phyloP scores from a whole-genome alignment of 768 basidiomycete species.

The Pleurotus ostreatus region DNA sequence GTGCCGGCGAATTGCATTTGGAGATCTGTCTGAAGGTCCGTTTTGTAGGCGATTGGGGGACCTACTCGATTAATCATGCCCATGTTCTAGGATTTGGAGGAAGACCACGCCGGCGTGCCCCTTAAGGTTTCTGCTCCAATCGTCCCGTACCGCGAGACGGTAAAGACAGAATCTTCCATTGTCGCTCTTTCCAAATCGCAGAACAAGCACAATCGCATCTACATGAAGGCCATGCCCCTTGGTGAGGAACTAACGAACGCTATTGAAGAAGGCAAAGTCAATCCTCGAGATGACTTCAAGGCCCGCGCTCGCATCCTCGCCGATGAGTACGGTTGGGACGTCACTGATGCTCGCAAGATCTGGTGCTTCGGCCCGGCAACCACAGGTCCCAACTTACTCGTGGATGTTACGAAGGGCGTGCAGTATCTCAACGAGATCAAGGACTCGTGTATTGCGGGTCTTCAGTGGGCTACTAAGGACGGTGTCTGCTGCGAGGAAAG shows the following conservation, averaged over 20 bases:
- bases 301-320: constrained; percentile 91
- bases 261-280: constrained; percentile 85
- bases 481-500: constrained; percentile 95
- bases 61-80: constrained; percentile 6
- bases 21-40: constrained; percentile 97
- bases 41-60: neutral
- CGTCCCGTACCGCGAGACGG: constrained; percentile 97
- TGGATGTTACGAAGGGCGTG: constrained; percentile 98
- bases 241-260: constrained; percentile 93
- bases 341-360: constrained; percentile 98
- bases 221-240: constrained; percentile 87
- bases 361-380: constrained; percentile 99
- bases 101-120: constrained; percentile 99
- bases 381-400: constrained; percentile 92
- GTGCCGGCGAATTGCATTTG: constrained; percentile 98
- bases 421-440: constrained; percentile 99
- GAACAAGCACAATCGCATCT: constrained; percentile 99
- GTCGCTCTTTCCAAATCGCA: constrained; percentile 98
- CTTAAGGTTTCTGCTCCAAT: constrained; percentile 98
- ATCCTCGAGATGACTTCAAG: constrained; percentile 96
- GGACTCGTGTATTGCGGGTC: constrained; percentile 97
- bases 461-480: constrained; percentile 99
- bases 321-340: constrained; percentile 97
- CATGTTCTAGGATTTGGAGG: constrained; percentile 81
- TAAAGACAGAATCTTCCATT: constrained; percentile 92